These are phyloP conservation scores for Phaseolus coccineus DNA, from an alignment of 331 rosid genomes.

Conservation along the genomic window DNA sequence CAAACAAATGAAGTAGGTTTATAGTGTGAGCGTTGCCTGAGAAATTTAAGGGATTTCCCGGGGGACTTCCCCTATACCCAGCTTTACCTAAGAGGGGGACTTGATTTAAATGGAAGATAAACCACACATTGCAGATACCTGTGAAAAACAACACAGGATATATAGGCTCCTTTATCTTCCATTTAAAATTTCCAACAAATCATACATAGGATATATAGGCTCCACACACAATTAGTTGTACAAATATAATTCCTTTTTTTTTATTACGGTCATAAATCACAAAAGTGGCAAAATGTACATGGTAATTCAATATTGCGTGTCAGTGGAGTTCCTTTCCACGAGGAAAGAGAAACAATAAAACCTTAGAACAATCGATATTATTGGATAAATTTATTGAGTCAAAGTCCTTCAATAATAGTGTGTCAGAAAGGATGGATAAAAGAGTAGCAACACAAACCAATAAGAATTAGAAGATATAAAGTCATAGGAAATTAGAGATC, in stretches of 20 bases:
- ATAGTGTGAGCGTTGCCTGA: too few species aligned
- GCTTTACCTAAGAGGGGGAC: too few species aligned
- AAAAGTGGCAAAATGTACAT: conserved; percentile 24
- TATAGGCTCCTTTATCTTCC: too few species aligned
- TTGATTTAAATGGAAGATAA: too few species aligned
- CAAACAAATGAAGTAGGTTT: too few species aligned
- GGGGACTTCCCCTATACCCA: too few species aligned
- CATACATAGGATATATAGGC: not conserved
- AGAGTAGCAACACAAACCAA: not conserved
- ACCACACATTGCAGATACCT: too few species aligned
- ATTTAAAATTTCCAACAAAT: too few species aligned
- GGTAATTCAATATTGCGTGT: not conserved
- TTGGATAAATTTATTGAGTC: not conserved
- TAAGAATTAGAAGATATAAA: not conserved
- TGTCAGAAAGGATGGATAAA: not conserved
- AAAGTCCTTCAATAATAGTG: not conserved
- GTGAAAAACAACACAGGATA: too few species aligned
- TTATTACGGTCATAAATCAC: conserved; percentile 24
- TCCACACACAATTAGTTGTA: not conserved
- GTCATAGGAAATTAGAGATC: not conserved
- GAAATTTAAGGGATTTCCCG: too few species aligned
- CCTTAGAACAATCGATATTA: not conserved
- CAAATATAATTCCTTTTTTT: not conserved
- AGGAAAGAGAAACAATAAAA: not conserved
- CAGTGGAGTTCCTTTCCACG: conserved; percentile 20